Conservation (phyloP, 306 rosid species). For the Corylus americana region DNA sequence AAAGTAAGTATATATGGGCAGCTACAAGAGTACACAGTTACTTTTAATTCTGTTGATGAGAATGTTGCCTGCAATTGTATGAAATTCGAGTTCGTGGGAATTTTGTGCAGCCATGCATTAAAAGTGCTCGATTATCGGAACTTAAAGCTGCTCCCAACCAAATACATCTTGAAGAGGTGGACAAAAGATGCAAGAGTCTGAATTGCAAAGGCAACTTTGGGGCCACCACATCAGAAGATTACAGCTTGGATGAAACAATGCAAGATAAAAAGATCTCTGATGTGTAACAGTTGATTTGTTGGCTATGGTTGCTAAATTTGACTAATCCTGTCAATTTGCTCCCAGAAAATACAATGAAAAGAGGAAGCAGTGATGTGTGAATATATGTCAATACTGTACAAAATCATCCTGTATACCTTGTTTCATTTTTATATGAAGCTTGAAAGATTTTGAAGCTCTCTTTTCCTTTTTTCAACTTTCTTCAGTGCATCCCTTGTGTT, state of each 20-base stretch:
- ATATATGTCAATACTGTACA: constrained; percentile 8
- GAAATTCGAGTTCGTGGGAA: constrained; percentile 62
- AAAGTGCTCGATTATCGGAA: constrained; percentile 63
- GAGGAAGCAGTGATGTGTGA: neutral
- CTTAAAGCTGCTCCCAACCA: constrained; percentile 53
- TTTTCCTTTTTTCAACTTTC: neutral
- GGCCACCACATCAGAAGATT: constrained; percentile 5
- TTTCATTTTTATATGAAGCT: neutral
- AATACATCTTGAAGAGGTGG: constrained; percentile 67
- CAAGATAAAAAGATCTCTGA: neutral
- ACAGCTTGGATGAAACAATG: neutral
- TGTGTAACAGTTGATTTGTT: neutral
- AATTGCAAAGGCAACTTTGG: constrained; percentile 18
- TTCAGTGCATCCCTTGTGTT: neutral
- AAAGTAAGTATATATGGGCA: constrained; percentile 56
- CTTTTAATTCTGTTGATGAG: constrained; percentile 45
- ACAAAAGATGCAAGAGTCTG: constrained; percentile 59
- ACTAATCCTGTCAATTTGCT: neutral
- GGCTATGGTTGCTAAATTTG: neutral
- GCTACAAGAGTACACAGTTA: constrained; percentile 45
- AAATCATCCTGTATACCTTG: constrained; percentile 1
- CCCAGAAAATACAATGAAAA: neutral
- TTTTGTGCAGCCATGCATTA: constrained; percentile 57
- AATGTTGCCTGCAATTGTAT: constrained; percentile 56
- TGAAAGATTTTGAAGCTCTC: constrained; percentile 1